Base-by-base conservation (phyloP, 1,284 basidiomycete species). In the Coniophora puteana region DNA sequence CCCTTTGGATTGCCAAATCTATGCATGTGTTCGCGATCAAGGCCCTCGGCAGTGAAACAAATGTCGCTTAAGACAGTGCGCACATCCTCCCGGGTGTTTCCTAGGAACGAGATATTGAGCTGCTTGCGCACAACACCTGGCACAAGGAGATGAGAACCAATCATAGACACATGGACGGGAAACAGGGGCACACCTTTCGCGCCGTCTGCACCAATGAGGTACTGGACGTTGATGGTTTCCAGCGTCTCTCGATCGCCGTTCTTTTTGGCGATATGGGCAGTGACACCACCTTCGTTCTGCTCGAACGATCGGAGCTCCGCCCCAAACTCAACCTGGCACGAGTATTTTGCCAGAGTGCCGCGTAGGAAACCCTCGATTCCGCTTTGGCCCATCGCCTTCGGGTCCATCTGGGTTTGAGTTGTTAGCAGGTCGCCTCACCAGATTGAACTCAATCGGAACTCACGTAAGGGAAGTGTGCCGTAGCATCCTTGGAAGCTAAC, bases 41-140 rank as follows among this genome's bases (percentile, higher is more conserved):
- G 33, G 27, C 49, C 47, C n/a, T 61, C 41, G n/a, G 60, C 58
- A 22, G 61, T 50, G 12, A 64, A 47, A 25, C 48, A 46, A 13
- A 71, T 61, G 49, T 72, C 71, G 2, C 67, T 70, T 18, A 66
- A 54, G 12, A 67, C 51, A 30, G 65, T 56, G 21, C 58, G 57
- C 33, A 67, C 59, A 11, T 57, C 50, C 11, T 53, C 53, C 20
- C 54, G 53, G 3, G 63, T 62, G 44, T 73, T 68, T 2, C 71
- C 72, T 7, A 67, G 34, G 40, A 74, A 73, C 1, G 57, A 43
- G n/a, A 73, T 43, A 1, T 63, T 66, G 12, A 70, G 57, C 26
- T 55, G 49, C 40, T 71, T 69, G 37, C 69, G 55, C 8, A 69
- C 48, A 13, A 42, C 20, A 21, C 41, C 41, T 43, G 21, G 10